Base-by-base conservation (phyloP, 208 protist species). In the Phytomonas sp. region DNA sequence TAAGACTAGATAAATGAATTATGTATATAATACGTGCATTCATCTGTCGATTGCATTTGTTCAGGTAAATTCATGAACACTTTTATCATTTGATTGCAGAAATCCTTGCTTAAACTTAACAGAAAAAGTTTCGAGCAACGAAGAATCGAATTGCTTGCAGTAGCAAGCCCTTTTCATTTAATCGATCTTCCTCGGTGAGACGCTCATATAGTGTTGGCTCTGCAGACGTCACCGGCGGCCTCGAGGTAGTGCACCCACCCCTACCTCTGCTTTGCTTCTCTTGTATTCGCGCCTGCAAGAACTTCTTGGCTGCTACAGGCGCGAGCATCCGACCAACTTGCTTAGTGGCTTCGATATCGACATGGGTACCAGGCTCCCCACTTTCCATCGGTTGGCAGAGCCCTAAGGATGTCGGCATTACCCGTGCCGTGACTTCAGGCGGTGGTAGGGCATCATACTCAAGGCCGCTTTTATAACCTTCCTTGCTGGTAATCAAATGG, bases 121-220 rank as follows among this genome's bases (percentile, higher is more conserved):
- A 46, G 61, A 96, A 90, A 72, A 94, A 96, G 29, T 88, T 72
- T 0, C 77, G 65, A n/a, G 73, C 75, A 0, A 87, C 84, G 69
- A 96, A 94, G 69, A 91, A 94, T 26, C 86, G 87, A 31, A 94
- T 73, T 11, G 88, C 88, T 77, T 96, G 91, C 40, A 96, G 77
- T 13, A 96, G 74, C 51, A 94, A 65, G 0, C 87, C 87, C 37
- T 79, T 74, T 68, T 96, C 88, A 66, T 85, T 82, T 26, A 88
- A 63, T 23, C 80, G 68, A 37, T 87, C 79, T 33, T 86, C 79
- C 61, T 91, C 86, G n/a, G 81, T 88, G 29, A 96, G 82, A 33
- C 80, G 80, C 72, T 91, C 81, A 71, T 86, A 96, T 2, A 96
- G 80, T 13, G 84, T 85, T 20, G 74, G 77, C 53, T 76, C 65